These are phyloP conservation scores for Posidonia oceanica DNA, from an alignment of 116 monocot genomes.

Conservation along the genomic window DNA sequence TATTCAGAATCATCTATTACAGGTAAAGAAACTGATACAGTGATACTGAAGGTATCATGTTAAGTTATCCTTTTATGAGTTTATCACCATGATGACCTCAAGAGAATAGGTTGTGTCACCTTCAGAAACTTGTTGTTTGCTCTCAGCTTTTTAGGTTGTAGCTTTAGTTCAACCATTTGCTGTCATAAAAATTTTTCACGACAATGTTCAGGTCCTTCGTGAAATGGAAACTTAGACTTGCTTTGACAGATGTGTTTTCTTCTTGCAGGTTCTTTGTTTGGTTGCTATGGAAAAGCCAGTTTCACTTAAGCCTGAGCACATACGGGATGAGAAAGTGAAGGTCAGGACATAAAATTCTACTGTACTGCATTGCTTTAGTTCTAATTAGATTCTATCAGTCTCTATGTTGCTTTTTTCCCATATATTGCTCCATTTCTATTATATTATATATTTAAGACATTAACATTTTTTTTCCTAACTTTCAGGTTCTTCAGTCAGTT, in stretches of 20 bases:
- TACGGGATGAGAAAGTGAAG: constrained; percentile 99
- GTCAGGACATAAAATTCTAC: constrained; percentile 15
- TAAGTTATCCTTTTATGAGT: background rate
- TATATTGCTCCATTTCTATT: too few species aligned
- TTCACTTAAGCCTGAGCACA: constrained; percentile 92
- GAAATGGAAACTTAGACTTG: background rate
- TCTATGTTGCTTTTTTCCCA: too few species aligned
- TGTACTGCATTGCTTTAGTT: background rate
- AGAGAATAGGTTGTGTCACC: too few species aligned
- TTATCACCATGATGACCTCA: background rate
- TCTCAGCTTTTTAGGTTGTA: background rate
- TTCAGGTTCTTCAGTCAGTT: constrained; percentile 94
- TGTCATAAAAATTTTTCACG: background rate
- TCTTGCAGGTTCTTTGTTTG: constrained; percentile 81
- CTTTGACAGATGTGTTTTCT: background rate
- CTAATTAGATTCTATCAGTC: too few species aligned
- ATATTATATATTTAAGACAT: background rate
- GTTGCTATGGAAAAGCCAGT: constrained; percentile 99
- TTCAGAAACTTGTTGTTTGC: background rate
- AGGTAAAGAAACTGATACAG: constrained; percentile 32
- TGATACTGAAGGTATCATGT: background rate
- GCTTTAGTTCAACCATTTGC: background rate
- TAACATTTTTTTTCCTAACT: background rate
- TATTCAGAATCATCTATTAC: constrained; percentile 92
- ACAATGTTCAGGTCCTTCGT: background rate